These are phyloP conservation scores for Penicillium digitatum DNA, from an alignment of 2,329 filamentous ascomycete genomes.

Conservation along the genomic window DNA sequence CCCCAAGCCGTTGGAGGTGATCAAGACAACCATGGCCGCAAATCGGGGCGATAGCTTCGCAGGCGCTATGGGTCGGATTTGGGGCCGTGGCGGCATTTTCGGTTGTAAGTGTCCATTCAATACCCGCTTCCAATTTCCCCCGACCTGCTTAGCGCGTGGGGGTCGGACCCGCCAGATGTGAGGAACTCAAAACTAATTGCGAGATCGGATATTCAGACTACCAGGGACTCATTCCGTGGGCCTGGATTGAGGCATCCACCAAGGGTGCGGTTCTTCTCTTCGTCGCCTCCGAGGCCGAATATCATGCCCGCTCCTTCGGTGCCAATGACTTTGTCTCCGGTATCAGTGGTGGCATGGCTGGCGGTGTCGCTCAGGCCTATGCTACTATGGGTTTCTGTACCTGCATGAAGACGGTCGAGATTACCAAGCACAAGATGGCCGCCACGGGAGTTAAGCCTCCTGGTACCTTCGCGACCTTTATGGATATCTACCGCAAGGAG, in stretches of 20 bases:
- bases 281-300: slow-evolving; percentile 97
- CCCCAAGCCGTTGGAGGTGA: slow-evolving; percentile 84
- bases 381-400: slow-evolving; percentile 99
- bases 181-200: slow-evolving; percentile 12
- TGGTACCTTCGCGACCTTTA: slow-evolving; percentile 92
- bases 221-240: slow-evolving; percentile 98
- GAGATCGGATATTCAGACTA: slow-evolving; percentile 62
- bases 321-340: slow-evolving; percentile 83
- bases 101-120: slow-evolving; percentile 66
- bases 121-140: slow-evolving; percentile 12
- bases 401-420: slow-evolving; percentile 99
- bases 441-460: slow-evolving; percentile 76
- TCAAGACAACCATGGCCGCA: slow-evolving; percentile 99
- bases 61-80: slow-evolving; percentile 78
- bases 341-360: slow-evolving; percentile 85
- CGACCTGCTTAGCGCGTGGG: slow-evolving; percentile 13
- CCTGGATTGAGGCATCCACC: slow-evolving; percentile 99
- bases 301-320: slow-evolving; percentile 78
- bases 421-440: slow-evolving; percentile 95
- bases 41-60: slow-evolving; percentile 86
- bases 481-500: slow-evolving; percentile 92
- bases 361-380: slow-evolving; percentile 95
- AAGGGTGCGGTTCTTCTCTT: slow-evolving; percentile 99
- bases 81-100: slow-evolving; percentile 85
- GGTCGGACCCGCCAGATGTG: slow-evolving; percentile 15